Percentiles rank a stretch among this genome's conserved stretches.
phyloP scores from a whole-genome alignment of 2,329 filamentous ascomycete species.

The Conoideocrella luteorostrata region DNA sequence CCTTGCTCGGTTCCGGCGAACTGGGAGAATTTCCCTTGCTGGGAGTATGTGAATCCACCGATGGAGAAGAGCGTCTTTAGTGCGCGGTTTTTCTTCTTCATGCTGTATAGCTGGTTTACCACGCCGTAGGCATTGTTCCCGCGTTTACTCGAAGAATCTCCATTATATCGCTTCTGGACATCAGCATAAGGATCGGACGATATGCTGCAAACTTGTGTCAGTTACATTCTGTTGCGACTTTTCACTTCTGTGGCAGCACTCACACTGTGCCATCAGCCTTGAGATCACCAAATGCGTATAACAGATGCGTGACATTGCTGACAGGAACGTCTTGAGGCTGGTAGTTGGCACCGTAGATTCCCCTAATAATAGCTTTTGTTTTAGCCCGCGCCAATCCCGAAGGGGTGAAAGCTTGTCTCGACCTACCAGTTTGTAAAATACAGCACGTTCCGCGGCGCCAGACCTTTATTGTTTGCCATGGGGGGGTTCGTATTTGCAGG shows the following conservation, averaged over 20 bases:
- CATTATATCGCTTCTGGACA: constrained; percentile 59
- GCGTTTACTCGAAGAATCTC: constrained; percentile 51
- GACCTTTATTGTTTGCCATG: constrained; percentile 3
- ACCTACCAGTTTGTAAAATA: constrained; percentile 50
- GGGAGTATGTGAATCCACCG: constrained; percentile 73
- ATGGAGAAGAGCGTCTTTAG: constrained; percentile 76
- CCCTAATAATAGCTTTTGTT: constrained; percentile 28
- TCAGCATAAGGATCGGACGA: constrained; percentile 37
- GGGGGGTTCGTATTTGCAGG: background rate
- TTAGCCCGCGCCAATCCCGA: too few species aligned
- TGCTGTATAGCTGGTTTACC: constrained; percentile 67
- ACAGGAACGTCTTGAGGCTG: constrained; percentile 63
- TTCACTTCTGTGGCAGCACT: constrained; percentile 12
- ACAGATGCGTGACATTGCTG: constrained; percentile 64
- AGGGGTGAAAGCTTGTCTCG: too few species aligned
- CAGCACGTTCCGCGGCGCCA: constrained; percentile 30
- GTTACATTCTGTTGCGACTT: background rate
- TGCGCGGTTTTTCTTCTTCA: constrained; percentile 70
- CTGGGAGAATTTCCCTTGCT: constrained; percentile 51
- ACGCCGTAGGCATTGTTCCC: constrained; percentile 68
- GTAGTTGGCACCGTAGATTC: constrained; percentile 67
- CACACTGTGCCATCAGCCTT: constrained; percentile 39
- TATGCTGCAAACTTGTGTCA: constrained; percentile 12
- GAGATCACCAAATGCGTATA: constrained; percentile 53
- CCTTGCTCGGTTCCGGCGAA: constrained; percentile 56